A percentile compares a stretch with the other conserved stretches of the same genome.
phyloP scores from a whole-genome alignment of 2,329 filamentous ascomycete species.

The Aureobasidium sp. region DNA sequence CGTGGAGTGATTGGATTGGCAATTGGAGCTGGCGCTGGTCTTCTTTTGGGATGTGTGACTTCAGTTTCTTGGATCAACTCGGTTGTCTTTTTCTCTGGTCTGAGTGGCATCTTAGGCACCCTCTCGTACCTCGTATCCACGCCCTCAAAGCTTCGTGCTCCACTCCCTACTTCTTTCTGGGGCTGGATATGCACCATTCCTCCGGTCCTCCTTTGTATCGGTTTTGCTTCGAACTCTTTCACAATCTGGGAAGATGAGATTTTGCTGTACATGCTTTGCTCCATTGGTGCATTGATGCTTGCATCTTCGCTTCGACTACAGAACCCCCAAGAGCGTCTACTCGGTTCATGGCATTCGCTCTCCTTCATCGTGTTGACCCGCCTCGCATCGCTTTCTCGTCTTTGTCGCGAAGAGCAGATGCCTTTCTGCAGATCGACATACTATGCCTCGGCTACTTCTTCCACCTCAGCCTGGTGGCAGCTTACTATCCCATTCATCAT shows the following conservation, averaged over 20 bases:
- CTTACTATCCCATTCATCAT: constrained; percentile 70
- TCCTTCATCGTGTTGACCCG: constrained; percentile 74
- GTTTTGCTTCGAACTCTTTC: constrained; percentile 95
- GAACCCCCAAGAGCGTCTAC: constrained; percentile 56
- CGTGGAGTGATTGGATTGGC: constrained; percentile 36
- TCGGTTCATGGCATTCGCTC: constrained; percentile 78
- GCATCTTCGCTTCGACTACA: constrained; percentile 68
- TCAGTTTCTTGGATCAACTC: constrained; percentile 33
- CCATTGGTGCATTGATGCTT: constrained; percentile 71
- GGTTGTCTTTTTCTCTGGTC: constrained; percentile 33
- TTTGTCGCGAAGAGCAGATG: constrained; percentile 98
- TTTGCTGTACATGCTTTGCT: constrained; percentile 79
- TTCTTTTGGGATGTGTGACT: constrained; percentile 19
- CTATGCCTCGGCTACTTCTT: constrained; percentile 84
- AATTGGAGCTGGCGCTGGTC: constrained; percentile 22
- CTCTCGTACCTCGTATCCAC: constrained; percentile 34
- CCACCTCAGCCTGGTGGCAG: constrained; percentile 88
- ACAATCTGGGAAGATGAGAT: constrained; percentile 99
- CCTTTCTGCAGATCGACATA: constrained; percentile 92
- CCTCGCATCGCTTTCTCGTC: constrained; percentile 74
- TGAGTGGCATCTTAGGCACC: constrained; percentile 33
- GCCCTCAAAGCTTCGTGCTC: constrained; percentile 36
- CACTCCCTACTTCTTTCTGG: constrained; percentile 72
- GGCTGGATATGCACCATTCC: constrained; percentile 78
- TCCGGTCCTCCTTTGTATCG: constrained; percentile 77